Conservation (phyloP, 2,329 filamentous ascomycete species). For the Xylariaceae sp. region DNA sequence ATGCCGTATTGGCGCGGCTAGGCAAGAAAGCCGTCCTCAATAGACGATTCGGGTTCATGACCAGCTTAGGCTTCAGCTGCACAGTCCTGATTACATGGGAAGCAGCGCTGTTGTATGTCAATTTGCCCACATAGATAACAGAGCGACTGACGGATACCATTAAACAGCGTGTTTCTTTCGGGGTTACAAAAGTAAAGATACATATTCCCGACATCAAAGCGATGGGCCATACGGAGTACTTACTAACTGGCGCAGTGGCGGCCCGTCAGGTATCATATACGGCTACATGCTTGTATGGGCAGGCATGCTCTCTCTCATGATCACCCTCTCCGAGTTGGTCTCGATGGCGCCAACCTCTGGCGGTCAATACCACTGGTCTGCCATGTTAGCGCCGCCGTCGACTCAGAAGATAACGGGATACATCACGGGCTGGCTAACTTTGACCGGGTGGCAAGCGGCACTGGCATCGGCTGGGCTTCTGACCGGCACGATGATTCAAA, state of each 20-base stretch:
- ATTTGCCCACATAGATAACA: neutral
- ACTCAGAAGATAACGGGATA: conserved; percentile 17
- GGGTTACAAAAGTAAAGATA: conserved; percentile 11
- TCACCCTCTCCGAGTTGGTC: conserved; percentile 41
- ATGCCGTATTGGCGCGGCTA: conserved; percentile 10
- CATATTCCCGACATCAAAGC: conserved; percentile 27
- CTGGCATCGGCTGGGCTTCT: conserved; percentile 12
- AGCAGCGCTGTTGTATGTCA: conserved; percentile 15
- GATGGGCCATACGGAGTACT: neutral
- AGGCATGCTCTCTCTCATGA: conserved; percentile 41
- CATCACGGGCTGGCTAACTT: conserved; percentile 18
- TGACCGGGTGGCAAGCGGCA: conserved; percentile 16
- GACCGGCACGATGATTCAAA: conserved; percentile 18
- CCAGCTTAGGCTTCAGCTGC: conserved; percentile 21
- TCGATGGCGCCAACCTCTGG: conserved; percentile 34
- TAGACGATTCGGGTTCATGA: conserved; percentile 22
- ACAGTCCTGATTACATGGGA: conserved; percentile 24
- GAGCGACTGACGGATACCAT: neutral
- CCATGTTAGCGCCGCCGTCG: conserved; percentile 20
- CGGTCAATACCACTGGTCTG: conserved; percentile 24
- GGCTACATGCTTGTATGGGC: conserved; percentile 48
- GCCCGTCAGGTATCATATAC: conserved; percentile 44
- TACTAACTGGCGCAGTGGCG: conserved; percentile 13
- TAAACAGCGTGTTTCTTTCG: conserved; percentile 11
- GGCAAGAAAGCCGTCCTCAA: conserved; percentile 20